phyloP scores from a whole-genome alignment of 805 yeast genomes.

The Ogataea neopini region DNA sequence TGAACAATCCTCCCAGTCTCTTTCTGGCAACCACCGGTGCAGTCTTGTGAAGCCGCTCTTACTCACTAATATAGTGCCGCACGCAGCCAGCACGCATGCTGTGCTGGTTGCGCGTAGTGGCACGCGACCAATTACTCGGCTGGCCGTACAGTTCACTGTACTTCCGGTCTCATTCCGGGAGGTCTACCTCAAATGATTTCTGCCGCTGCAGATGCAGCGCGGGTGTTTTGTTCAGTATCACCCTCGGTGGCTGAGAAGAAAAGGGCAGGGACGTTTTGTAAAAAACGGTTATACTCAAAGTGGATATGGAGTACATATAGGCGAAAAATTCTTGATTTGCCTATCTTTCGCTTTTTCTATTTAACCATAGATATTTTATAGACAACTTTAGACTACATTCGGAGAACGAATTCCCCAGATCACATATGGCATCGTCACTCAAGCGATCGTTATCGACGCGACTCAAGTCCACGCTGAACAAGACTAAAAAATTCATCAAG shows the following conservation, averaged over 20 bases:
- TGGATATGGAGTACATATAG: conserved; percentile 2
- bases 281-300: conserved; percentile 1
- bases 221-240: not conserved
- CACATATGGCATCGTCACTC: conserved; percentile 6
- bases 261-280: not conserved
- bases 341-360: no score
- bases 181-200: not conserved
- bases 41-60: not conserved
- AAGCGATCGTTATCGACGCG: conserved; percentile 19
- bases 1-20: not conserved
- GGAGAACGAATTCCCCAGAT: not conserved
- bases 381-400: not conserved
- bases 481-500: conserved; percentile 6
- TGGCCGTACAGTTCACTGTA: no score
- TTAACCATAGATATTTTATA: not conserved
- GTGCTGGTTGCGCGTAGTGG: no score
- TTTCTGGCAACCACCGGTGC: not conserved
- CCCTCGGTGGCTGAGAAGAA: not conserved
- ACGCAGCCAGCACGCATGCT: not conserved
- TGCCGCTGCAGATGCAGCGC: not conserved
- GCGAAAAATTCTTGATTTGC: not conserved
- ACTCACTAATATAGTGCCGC: not conserved
- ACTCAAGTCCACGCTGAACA: conserved; percentile 12
- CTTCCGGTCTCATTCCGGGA: not conserved
- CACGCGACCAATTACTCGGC: no score